These are phyloP conservation scores for Mortierella claussenii DNA, from an alignment of 192 early-diverging fungal genomes.

Conservation along the genomic window DNA sequence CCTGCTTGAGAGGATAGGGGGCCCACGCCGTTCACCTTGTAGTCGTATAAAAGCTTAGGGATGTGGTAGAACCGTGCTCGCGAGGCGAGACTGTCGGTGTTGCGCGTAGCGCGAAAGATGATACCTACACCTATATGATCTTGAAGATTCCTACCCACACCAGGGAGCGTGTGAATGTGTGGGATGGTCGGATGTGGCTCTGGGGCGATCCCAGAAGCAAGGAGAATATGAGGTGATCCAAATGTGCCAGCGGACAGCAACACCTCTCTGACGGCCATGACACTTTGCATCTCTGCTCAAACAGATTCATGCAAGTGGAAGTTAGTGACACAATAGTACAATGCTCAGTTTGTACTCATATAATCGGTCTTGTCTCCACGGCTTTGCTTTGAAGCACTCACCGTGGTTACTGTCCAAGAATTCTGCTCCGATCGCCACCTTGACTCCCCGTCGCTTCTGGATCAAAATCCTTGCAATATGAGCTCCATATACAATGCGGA, in stretches of 20 bases:
- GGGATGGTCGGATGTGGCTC: conserved; percentile 35
- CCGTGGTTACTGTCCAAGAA: conserved; percentile 37
- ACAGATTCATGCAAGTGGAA: background rate
- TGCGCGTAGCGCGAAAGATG: conserved; percentile 7
- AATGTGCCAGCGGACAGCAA: conserved; percentile 57
- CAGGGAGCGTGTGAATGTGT: conserved; percentile 48
- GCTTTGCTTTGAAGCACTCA: conserved; percentile 2
- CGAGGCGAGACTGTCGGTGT: background rate
- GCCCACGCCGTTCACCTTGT: conserved; percentile 22
- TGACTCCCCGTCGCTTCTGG: conserved; percentile 20
- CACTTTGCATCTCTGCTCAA: conserved; percentile 16
- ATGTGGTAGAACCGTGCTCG: background rate
- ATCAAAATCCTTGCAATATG: conserved; percentile 31
- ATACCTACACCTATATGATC: conserved; percentile 51
- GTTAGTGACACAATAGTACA: too few species aligned
- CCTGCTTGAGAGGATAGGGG: conserved; percentile 11
- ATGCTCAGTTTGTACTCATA: too few species aligned
- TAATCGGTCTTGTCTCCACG: too few species aligned
- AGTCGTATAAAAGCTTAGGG: conserved; percentile 17
- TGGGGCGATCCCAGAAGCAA: conserved; percentile 56
- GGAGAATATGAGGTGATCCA: conserved; percentile 50
- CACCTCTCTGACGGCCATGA: conserved; percentile 51
- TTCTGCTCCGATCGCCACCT: conserved; percentile 39
- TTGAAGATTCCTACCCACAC: conserved; percentile 51
- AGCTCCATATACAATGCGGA: conserved; percentile 43